Percentiles rank a stretch among this genome's conserved stretches.
These are phyloP conservation scores for Beauveria caledonica DNA, from an alignment of 2,329 filamentous ascomycete genomes.

Conservation along the genomic window DNA sequence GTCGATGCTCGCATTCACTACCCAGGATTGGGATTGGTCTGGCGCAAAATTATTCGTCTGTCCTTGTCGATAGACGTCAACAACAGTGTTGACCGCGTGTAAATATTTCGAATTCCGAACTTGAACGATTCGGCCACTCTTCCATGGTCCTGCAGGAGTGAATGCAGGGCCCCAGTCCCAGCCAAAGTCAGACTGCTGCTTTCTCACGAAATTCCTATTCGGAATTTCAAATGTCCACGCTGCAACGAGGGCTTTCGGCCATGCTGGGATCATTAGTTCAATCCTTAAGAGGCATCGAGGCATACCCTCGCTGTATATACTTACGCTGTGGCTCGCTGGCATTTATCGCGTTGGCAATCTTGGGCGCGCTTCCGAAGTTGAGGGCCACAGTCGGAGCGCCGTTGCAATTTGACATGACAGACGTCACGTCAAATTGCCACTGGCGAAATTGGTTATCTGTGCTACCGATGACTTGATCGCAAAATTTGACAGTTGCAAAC, in stretches of 20 bases:
- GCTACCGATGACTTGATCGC: constrained; percentile 42
- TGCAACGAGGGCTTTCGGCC: neutral
- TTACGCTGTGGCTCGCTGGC: constrained; percentile 4
- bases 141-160: constrained; percentile 55
- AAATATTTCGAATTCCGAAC: constrained; percentile 31
- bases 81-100: constrained; percentile 37
- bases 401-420: constrained; percentile 24
- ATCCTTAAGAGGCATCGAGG: neutral
- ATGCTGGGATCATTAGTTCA: neutral
- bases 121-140: constrained; percentile 48
- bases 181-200: constrained; percentile 55
- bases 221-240: constrained; percentile 4
- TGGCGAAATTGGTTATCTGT: constrained; percentile 57
- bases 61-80: constrained; percentile 51
- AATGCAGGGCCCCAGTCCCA: constrained; percentile 59
- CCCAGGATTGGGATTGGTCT: constrained; percentile 48
- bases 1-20: constrained; percentile 54
- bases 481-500: constrained; percentile 48
- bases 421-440: constrained; percentile 49
- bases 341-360: constrained; percentile 9
- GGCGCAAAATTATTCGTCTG: constrained; percentile 51
- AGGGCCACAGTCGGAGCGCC: constrained; percentile 11
- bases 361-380: constrained; percentile 17
- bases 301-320: neutral
- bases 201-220: constrained; percentile 33